Evolutionary conservation across 352 stramenopile genomes (phyloP).

Genomic region (Paralagenidium karlingii): DNA sequence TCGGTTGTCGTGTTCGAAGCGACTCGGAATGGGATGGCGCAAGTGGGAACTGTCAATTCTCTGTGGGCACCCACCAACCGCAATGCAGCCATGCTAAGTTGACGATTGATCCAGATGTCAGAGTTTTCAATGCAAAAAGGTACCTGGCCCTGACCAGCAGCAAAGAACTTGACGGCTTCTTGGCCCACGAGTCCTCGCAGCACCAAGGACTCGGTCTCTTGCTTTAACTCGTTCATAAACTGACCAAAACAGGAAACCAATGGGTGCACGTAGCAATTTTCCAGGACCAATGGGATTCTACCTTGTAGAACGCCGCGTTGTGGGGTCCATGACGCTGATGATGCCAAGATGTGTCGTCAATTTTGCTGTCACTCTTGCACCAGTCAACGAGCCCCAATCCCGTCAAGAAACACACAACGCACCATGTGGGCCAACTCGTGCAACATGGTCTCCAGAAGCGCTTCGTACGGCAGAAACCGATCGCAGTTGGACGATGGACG

Average conservation of each 20-base stretch:
- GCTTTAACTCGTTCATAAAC: slow-evolving; percentile 44
- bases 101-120: too few species aligned
- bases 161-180: slow-evolving; percentile 27
- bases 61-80: too few species aligned
- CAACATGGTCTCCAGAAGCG: slow-evolving; percentile 53
- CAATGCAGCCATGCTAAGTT: too few species aligned
- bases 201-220: slow-evolving; percentile 47
- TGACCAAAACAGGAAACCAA: not conserved
- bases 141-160: slow-evolving; percentile 26
- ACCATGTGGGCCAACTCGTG: slow-evolving; percentile 66
- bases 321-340: slow-evolving; percentile 31
- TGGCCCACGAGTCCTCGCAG: slow-evolving; percentile 24
- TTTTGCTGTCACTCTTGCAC: too few species aligned
- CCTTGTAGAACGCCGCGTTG: slow-evolving; percentile 55
- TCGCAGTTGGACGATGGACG: slow-evolving; percentile 13
- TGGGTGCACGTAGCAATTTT: not conserved
- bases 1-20: slow-evolving; percentile 12
- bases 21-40: slow-evolving; percentile 6
- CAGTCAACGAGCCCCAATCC: not conserved
- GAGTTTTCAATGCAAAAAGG: not conserved
- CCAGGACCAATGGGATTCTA: slow-evolving; percentile 2
- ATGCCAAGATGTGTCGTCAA: not conserved
- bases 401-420: not conserved
- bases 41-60: slow-evolving; percentile 7
- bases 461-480: slow-evolving; percentile 33